Evolutionary conservation across 305 asterid genomes (phyloP).

Genomic region (Solanum aculeatissimum): DNA sequence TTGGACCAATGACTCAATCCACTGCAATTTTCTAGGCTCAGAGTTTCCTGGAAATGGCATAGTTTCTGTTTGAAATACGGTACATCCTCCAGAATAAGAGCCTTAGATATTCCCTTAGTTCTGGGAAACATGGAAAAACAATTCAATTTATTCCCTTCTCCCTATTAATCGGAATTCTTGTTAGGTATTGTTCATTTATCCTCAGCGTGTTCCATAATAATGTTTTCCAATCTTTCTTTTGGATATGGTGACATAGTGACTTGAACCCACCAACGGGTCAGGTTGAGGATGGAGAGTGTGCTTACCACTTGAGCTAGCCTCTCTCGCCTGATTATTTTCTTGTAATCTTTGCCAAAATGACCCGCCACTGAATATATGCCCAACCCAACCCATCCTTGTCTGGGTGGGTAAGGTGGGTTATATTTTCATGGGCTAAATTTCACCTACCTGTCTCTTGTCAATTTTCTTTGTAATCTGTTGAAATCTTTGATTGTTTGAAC

Average conservation of each 20-base stretch:
- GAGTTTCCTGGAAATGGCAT: neutral
- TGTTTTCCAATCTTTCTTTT: neutral
- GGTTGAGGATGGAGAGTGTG: neutral
- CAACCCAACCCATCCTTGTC: neutral
- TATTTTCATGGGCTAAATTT: neutral
- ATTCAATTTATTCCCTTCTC: neutral
- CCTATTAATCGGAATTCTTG: neutral
- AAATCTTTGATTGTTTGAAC: neutral
- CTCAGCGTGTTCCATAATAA: neutral
- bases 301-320: neutral
- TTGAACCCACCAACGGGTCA: neutral
- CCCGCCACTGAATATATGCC: neutral
- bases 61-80: neutral
- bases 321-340: neutral
- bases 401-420: neutral
- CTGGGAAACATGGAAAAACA: neutral
- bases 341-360: neutral
- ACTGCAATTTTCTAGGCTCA: neutral
- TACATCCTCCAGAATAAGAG: neutral
- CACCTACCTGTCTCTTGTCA: neutral
- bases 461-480: neutral
- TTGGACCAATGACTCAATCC: neutral
- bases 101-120: neutral
- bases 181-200: neutral
- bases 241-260: neutral